Percentiles rank a stretch among this genome's conserved stretches.
Conservation (phyloP, 176 grass and related monocot genomes). For the Musa beccarii region DNA sequence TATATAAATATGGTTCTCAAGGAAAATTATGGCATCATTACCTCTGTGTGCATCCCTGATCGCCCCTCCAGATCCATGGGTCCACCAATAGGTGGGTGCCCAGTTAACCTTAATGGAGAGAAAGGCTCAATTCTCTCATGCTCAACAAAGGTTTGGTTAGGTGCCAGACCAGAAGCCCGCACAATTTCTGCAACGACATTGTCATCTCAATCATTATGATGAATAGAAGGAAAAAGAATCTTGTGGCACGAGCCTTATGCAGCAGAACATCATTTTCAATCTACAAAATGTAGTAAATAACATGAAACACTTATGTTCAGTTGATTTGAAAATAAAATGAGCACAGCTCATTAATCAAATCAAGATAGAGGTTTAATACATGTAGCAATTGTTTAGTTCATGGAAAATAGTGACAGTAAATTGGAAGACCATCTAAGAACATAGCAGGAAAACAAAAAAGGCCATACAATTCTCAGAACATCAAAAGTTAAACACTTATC, state of each 20-base stretch:
- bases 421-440: neutral
- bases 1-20: neutral
- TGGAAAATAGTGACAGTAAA: neutral
- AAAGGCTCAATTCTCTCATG: slow-evolving; percentile 89
- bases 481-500: too few species aligned
- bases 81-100: slow-evolving; percentile 70
- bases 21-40: slow-evolving; percentile 22
- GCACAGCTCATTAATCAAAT: neutral
- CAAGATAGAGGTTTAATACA: neutral
- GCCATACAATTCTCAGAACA: neutral
- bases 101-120: slow-evolving; percentile 78
- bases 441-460: neutral
- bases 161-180: slow-evolving; percentile 53
- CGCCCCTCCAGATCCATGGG: slow-evolving; percentile 96
- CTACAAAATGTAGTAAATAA: neutral
- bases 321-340: too few species aligned
- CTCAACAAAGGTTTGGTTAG: slow-evolving; percentile 76
- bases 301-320: neutral
- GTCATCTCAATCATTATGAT: neutral
- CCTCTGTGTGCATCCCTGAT: slow-evolving; percentile 86
- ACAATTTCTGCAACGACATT: slow-evolving; percentile 75
- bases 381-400: neutral
- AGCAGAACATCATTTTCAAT: neutral
- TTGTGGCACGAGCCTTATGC: neutral
- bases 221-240: neutral